Evolutionary conservation across 2,329 filamentous ascomycete genomes (phyloP), one percentile per base, ranked within the genome.

Genomic region (Alternaria panax): DNA sequence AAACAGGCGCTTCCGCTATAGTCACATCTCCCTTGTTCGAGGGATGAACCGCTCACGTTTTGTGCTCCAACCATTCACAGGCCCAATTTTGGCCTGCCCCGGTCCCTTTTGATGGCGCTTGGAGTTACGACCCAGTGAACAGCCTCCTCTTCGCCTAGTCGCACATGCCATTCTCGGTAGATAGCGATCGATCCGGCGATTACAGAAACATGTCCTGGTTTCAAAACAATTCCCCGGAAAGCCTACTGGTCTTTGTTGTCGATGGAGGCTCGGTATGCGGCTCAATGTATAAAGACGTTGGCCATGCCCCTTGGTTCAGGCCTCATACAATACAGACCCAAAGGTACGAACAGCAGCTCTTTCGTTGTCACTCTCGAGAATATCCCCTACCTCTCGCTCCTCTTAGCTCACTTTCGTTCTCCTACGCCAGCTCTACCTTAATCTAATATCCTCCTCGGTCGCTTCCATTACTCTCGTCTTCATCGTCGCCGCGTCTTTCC

Each of bases 181-280:
- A 64, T 57, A 52, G 53, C 67, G 64, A 70, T 71, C 64, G 61
- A 70, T 72, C 69, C 69, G 75, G 75, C 77, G 77, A 77, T 74
- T 78, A 77, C 67, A 75, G 73, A 77, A 77, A 78, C 76, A 68
- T 62, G 66, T 68, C 69, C 64, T 66, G 66, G 76, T 78, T 78
- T 78, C 75, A 78, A 66, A 60, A 66, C 57, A 76, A 74, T 76
- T 77, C 74, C 75, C 73, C 73, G 71, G 66, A 55, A 53, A 69
- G 67, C 71, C 71, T 64, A 58, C 63, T 67, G 66, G 69, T 64
- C 73, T 65, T 66, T 68, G 67, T 67, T 64, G 48, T 59, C 55
- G 57, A 63, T 58, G 53, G 65, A 72, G 62, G 66, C 65, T 66
- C 64, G 61, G 48, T 48, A 60, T 73, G 68, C 69, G 65, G 64